Percentiles rank a stretch among this genome's conserved stretches.
Evolutionary conservation across 2,329 filamentous ascomycete genomes (phyloP).

Genomic region (Pseudocercospora macadamiae): DNA sequence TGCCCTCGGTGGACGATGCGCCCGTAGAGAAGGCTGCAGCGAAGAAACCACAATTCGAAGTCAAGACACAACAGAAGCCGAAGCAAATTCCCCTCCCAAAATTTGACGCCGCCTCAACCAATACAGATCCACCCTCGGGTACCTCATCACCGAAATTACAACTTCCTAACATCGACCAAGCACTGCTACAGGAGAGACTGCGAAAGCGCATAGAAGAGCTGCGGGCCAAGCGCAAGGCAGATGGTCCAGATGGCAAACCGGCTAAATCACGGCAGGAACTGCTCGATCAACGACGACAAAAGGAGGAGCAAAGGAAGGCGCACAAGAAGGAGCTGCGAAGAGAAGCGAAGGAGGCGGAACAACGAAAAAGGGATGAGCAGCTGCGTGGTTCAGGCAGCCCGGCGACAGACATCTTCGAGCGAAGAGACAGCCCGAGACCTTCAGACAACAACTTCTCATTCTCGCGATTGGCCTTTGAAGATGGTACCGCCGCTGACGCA

Average conservation of each 20-base stretch:
- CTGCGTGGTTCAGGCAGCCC: conserved; percentile 63
- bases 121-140: conserved; percentile 26
- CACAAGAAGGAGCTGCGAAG: conserved; percentile 85
- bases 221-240: conserved; percentile 82
- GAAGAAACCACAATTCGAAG: conserved; percentile 21
- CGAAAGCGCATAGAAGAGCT: conserved; percentile 83
- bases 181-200: conserved; percentile 75
- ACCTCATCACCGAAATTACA: conserved; percentile 40
- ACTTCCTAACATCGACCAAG: conserved; percentile 66
- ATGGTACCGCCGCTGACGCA: conserved; percentile 78
- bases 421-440: conserved; percentile 54
- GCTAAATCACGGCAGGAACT: conserved; percentile 88
- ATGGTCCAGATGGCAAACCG: conserved; percentile 77
- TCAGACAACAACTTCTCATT: conserved; percentile 75
- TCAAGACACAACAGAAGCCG: conserved; percentile 37
- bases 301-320: conserved; percentile 81
- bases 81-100: conserved; percentile 30
- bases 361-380: conserved; percentile 58
- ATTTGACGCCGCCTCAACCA: conserved; percentile 18
- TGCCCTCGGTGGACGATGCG: conserved; percentile 35
- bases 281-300: conserved; percentile 83
- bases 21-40: conserved; percentile 15
- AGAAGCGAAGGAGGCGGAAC: conserved; percentile 79
- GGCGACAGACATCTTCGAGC: conserved; percentile 47
- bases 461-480: conserved; percentile 85